These are phyloP conservation scores for Kalaharituber pfeilii DNA, from an alignment of 2,329 filamentous ascomycete species.

Conservation along the genomic window DNA sequence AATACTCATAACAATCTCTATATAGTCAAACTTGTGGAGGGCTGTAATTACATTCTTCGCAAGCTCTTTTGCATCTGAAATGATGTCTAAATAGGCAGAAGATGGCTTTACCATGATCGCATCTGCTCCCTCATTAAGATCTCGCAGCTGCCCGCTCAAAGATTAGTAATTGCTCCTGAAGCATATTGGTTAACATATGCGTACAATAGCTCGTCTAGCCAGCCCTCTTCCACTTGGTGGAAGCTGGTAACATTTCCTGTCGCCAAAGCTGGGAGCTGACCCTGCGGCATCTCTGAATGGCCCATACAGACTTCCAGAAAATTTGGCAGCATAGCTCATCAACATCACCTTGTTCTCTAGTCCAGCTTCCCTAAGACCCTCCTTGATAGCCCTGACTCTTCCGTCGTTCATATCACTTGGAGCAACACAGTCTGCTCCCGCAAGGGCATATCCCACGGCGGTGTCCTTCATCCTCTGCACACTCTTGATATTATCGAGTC, in stretches of 20 bases:
- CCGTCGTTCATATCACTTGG: slow-evolving; percentile 99
- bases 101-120: slow-evolving; percentile 99
- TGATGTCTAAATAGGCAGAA: slow-evolving; percentile 89
- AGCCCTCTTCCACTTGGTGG: slow-evolving; percentile 83
- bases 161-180: neutral
- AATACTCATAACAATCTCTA: too few relatives aligned
- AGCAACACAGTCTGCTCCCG: slow-evolving; percentile 89
- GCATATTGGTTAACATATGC: too few relatives aligned
- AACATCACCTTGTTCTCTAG: slow-evolving; percentile 79
- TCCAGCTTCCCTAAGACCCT: slow-evolving; percentile 89
- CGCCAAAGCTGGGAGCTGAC: slow-evolving; percentile 77
- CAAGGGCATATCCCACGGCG: slow-evolving; percentile 91
- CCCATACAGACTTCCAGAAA: slow-evolving; percentile 88
- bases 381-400: slow-evolving; percentile 89
- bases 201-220: slow-evolving; percentile 63
- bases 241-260: slow-evolving; percentile 91
- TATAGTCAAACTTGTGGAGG: neutral
- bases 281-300: slow-evolving; percentile 94
- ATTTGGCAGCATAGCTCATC: slow-evolving; percentile 98
- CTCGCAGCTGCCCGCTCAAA: slow-evolving; percentile 37
- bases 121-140: slow-evolving; percentile 86
- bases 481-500: slow-evolving; percentile 79
- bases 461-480: slow-evolving; percentile 92
- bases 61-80: slow-evolving; percentile 89
- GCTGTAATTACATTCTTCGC: slow-evolving; percentile 35